Percentiles rank a stretch among this genome's conserved stretches.
phyloP scores from a whole-genome alignment of 2,329 filamentous ascomycete genomes.

The Emergomyces africanus region DNA sequence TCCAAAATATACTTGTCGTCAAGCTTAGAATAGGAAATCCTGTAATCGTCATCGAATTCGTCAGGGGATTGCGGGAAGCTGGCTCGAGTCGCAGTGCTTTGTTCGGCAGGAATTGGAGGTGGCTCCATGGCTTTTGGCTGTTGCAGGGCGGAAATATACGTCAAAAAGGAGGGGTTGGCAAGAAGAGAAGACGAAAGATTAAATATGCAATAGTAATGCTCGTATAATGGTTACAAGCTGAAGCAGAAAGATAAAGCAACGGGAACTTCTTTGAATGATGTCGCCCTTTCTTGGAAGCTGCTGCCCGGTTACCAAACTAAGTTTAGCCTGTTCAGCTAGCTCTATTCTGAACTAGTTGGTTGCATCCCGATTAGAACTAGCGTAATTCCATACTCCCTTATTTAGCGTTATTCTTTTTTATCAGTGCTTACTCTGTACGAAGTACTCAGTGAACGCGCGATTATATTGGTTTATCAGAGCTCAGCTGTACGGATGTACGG shows the following conservation, averaged over 20 bases:
- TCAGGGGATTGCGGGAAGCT: slow-evolving; percentile 44
- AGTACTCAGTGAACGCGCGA: too few relatives aligned
- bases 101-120: not conserved
- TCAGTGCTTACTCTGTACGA: too few relatives aligned
- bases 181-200: not conserved
- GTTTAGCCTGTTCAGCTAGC: not conserved
- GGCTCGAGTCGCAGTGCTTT: slow-evolving; percentile 3
- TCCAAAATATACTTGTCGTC: slow-evolving; percentile 75
- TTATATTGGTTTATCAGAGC: too few relatives aligned
- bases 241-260: too few relatives aligned
- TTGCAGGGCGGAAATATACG: not conserved
- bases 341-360: too few relatives aligned
- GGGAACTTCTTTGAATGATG: too few relatives aligned
- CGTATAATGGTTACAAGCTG: too few relatives aligned
- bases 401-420: too few relatives aligned
- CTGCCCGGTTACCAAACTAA: not conserved
- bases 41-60: slow-evolving; percentile 63
- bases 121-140: slow-evolving; percentile 5
- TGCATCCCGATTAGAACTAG: too few relatives aligned
- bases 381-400: too few relatives aligned
- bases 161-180: not conserved
- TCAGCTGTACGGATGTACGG: too few relatives aligned
- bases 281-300: not conserved
- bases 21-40: slow-evolving; percentile 75
- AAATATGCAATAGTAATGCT: not conserved